phyloP scores from a whole-genome alignment of 495 filamentous ascomycete species.

The Daldinia grandis region DNA sequence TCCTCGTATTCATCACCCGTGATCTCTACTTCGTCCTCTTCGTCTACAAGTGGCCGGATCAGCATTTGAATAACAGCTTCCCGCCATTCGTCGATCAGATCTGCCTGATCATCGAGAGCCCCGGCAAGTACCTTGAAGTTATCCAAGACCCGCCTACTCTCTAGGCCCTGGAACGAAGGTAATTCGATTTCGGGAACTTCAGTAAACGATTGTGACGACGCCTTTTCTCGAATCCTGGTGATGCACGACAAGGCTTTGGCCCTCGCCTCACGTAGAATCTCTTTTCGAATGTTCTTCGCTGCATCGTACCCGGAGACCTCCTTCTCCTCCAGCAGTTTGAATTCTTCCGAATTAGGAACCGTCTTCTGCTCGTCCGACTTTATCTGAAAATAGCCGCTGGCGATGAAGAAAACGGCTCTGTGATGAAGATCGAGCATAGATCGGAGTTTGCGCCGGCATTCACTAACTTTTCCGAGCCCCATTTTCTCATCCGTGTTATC shows the following conservation, averaged over 20 bases:
- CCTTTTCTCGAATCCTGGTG: slow-evolving; percentile 58
- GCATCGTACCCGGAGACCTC: slow-evolving; percentile 78
- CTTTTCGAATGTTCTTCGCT: slow-evolving; percentile 78
- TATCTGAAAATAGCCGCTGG: slow-evolving; percentile 82
- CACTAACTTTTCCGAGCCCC: slow-evolving; percentile 44
- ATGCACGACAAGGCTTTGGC: slow-evolving; percentile 42
- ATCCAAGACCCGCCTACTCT: slow-evolving; percentile 45
- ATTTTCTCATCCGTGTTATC: slow-evolving; percentile 42
- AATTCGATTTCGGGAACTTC: slow-evolving; percentile 64
- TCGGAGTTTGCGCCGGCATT: slow-evolving; percentile 72
- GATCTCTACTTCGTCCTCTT: slow-evolving; percentile 74
- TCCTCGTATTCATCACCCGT: slow-evolving; percentile 90
- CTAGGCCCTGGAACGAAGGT: slow-evolving; percentile 43
- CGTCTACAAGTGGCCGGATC: slow-evolving; percentile 78
- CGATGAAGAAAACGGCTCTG: slow-evolving; percentile 82
- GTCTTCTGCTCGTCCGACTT: slow-evolving; percentile 72
- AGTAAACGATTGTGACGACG: slow-evolving; percentile 62
- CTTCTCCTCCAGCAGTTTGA: slow-evolving; percentile 67
- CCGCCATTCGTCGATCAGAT: slow-evolving; percentile 76
- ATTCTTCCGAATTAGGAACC: slow-evolving; percentile 70
- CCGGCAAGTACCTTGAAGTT: slow-evolving; percentile 52
- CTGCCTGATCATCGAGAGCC: slow-evolving; percentile 73
- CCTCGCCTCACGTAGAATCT: slow-evolving; percentile 67
- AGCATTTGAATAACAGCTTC: slow-evolving; percentile 74
- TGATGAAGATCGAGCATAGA: slow-evolving; percentile 81